phyloP scores from a whole-genome alignment of 768 basidiomycete species.

The Russula olivacea region DNA sequence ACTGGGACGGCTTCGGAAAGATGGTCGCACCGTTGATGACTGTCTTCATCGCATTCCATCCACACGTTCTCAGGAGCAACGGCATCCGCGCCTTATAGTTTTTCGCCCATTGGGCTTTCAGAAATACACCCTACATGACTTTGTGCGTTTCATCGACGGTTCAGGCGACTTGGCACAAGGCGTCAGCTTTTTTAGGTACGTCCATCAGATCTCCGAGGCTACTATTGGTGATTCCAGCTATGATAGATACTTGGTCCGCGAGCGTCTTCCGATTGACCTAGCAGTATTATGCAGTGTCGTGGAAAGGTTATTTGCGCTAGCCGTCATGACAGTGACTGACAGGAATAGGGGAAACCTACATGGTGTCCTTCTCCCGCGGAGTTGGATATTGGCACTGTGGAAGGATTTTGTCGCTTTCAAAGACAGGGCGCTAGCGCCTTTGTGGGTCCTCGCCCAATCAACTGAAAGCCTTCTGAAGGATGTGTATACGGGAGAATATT shows the following conservation, averaged over 20 bases:
- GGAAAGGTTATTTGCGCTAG: constrained; percentile 42
- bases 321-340: constrained; percentile 35
- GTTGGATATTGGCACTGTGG: constrained; percentile 41
- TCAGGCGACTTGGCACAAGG: constrained; percentile 37
- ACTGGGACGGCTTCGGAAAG: constrained; percentile 27
- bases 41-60: constrained; percentile 5
- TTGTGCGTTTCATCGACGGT: constrained; percentile 16
- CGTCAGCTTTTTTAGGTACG: constrained; percentile 33
- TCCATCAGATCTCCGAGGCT: neutral
- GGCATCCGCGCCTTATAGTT: constrained; percentile 7
- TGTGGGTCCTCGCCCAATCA: neutral
- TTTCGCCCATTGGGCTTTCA: neutral
- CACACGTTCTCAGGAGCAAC: neutral
- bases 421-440: neutral
- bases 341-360: constrained; percentile 35
- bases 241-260: constrained; percentile 41
- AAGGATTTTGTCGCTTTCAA: constrained; percentile 18
- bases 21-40: neutral
- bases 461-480: constrained; percentile 8
- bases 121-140: constrained; percentile 1
- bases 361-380: constrained; percentile 46
- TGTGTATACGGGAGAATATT: constrained; percentile 14
- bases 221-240: neutral
- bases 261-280: constrained; percentile 38
- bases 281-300: constrained; percentile 46